These are phyloP conservation scores for Pigoraptor vietnamica DNA, from an alignment of 78 protist species.

Conservation along the genomic window DNA sequence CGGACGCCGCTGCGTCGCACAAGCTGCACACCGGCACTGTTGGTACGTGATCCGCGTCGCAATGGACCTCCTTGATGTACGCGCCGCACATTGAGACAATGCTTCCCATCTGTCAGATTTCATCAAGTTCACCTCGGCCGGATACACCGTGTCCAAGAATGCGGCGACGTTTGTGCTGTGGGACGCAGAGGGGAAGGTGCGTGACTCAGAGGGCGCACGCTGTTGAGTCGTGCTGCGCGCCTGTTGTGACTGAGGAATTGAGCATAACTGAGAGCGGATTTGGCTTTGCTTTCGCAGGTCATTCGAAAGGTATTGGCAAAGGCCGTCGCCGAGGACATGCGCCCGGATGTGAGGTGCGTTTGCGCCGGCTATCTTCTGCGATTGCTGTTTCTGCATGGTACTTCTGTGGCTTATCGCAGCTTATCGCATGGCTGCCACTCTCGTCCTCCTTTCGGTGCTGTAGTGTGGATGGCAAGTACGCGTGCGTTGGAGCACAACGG, in stretches of 20 bases:
- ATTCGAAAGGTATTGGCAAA: not conserved
- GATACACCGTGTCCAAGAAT: not conserved
- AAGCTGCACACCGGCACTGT: not conserved
- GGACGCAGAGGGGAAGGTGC: not conserved
- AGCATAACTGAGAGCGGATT: no score
- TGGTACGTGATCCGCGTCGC: not conserved
- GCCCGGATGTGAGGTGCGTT: not conserved
- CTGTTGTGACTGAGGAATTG: no score
- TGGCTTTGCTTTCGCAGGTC: not conserved
- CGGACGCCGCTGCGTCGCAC: not conserved
- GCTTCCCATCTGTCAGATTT: no score
- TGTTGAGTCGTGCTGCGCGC: no score
- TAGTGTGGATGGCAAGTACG: not conserved
- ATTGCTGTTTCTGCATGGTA: no score
- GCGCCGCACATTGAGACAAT: no score
- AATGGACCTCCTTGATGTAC: no score
- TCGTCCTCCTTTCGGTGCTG: no score
- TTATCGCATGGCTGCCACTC: no score
- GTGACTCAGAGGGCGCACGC: no score
- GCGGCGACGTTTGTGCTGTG: not conserved
- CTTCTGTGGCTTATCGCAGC: no score
- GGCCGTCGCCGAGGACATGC: not conserved
- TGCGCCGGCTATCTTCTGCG: no score
- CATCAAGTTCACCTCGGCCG: not conserved
- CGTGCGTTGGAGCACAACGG: not conserved